A percentile compares a stretch with the other conserved stretches of the same genome.
These are phyloP conservation scores for Dentipellis fragilis DNA, from an alignment of 768 basidiomycete genomes.

Conservation along the genomic window DNA sequence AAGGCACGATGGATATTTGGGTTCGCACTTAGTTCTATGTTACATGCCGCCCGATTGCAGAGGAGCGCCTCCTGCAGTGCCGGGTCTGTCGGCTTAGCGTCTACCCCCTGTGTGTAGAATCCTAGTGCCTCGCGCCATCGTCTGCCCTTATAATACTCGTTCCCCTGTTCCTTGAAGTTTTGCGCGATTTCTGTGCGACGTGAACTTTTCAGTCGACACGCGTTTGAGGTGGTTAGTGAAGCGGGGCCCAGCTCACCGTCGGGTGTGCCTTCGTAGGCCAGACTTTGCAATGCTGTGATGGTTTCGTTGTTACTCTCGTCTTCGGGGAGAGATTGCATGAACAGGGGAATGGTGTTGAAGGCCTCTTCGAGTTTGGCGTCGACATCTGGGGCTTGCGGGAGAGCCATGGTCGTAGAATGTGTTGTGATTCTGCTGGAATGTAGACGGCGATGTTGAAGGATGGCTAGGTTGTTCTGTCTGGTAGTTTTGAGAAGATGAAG, in stretches of 20 bases:
- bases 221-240: background rate
- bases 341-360: conserved; percentile 71
- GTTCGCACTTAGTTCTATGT: conserved; percentile 71
- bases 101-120: conserved; percentile 87
- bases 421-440: background rate
- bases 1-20: background rate
- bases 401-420: background rate
- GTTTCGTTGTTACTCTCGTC: conserved; percentile 48
- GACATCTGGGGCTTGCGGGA: conserved; percentile 16
- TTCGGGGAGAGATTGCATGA: conserved; percentile 87
- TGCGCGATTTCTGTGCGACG: conserved; percentile 65
- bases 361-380: conserved; percentile 29
- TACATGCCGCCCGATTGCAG: conserved; percentile 89
- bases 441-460: too few relatives aligned
- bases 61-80: conserved; percentile 55
- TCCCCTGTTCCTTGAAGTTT: conserved; percentile 93
- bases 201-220: background rate
- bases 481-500: background rate
- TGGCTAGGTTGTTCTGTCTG: too few relatives aligned
- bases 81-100: conserved; percentile 65
- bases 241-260: conserved; percentile 58
- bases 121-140: conserved; percentile 78
- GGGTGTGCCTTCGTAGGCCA: conserved; percentile 84
- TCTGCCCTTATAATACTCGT: conserved; percentile 86
- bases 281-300: conserved; percentile 74